Evolutionary conservation across 129 eudicot genomes (phyloP), one percentile per base, ranked within the genome.

Genomic region (Glebionis coronaria): DNA sequence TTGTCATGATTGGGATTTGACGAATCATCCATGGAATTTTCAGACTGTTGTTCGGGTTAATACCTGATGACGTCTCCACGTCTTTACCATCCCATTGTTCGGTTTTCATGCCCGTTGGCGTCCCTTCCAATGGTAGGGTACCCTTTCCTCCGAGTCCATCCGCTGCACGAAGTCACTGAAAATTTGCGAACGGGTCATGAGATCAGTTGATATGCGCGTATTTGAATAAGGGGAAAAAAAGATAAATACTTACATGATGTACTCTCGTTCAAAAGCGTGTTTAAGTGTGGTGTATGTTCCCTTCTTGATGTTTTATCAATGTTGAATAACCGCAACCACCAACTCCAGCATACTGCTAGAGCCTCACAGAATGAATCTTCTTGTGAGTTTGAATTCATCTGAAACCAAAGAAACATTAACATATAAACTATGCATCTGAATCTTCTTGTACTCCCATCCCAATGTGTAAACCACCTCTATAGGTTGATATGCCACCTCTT

Each of bases 1-100:
- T 23, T 2, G 2, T 2, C 25, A 23, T 23, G 25, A 0, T 0
- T 23, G 25, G 25, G 25, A 23, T 23, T 23, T 23, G 25, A 23
- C 25, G 25, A 23, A 23, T 23, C 25, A 23, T 23, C 25, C 1
- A 23, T 23, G 25, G 25, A 23, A 23, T 23, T 23, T 23, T 1
- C 25, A 23, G 25, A 23, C 25, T 23, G 25, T 23, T 23, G 25
- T 23, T 23, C 25, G 25, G 25, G 25, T 23, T 23, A 23, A 23
- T 23, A 23, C 25, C 25, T 23, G 25, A 23, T 23, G 25, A 23
- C 25, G 25, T 73, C 75, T 83, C 81, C 20, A 96, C 96, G 50
- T 92, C 98, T 79, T 92, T 83, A 3, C 98, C 98, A 38, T 92
- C 98, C 98, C 98, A 92, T 0, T 87, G 79, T 60, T 86, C 90